A percentile compares a stretch with the other conserved stretches of the same genome.
Evolutionary conservation across 2,329 filamentous ascomycete species (phyloP).

Genomic region (Pestalotiopsis sp.): DNA sequence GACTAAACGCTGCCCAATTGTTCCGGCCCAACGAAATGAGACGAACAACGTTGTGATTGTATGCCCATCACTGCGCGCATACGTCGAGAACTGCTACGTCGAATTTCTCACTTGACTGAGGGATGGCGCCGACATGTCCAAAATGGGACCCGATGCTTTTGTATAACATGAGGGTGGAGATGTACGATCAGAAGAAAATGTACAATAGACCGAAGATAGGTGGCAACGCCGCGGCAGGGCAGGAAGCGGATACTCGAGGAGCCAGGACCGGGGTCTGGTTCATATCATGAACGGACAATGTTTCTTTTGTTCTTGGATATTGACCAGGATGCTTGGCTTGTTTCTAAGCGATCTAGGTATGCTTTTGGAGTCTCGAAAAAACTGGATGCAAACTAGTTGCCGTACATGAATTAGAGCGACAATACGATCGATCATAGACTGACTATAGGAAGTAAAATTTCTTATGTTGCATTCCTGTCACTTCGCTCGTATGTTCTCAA

Average conservation of each 20-base stretch:
- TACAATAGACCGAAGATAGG: neutral
- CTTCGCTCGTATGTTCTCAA: neutral
- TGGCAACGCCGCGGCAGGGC: neutral
- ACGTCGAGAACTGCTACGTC: too few species aligned
- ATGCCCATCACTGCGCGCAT: neutral
- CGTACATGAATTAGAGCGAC: neutral
- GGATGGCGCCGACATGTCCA: too few species aligned
- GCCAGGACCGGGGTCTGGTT: neutral
- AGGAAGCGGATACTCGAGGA: neutral
- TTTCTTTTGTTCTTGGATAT: neutral
- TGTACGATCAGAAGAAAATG: neutral
- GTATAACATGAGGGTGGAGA: neutral
- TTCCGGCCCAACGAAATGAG: too few species aligned
- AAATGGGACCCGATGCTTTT: neutral
- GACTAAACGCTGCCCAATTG: slow-evolving; percentile 7
- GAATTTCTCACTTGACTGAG: too few species aligned
- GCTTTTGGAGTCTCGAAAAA: neutral
- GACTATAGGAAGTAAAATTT: neutral
- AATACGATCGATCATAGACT: neutral
- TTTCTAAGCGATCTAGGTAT: neutral
- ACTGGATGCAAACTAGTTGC: neutral
- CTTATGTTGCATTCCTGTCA: neutral
- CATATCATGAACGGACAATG: neutral
- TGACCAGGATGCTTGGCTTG: neutral
- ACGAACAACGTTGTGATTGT: neutral